Base-by-base conservation (phyloP, 768 basidiomycete species). In the Kwoniella newhampshirensis region DNA sequence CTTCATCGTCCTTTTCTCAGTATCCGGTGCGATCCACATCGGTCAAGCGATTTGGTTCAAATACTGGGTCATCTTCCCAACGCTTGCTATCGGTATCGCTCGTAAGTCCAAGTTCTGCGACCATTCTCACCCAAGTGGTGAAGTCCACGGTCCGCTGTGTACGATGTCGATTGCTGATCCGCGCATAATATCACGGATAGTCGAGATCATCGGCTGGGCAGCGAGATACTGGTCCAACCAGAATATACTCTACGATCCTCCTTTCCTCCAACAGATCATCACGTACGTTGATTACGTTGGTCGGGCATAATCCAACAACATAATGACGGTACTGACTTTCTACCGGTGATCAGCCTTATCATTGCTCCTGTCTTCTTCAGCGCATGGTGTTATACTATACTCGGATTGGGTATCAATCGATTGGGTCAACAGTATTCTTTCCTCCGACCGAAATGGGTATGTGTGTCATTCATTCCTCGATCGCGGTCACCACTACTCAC, bases 21-120 rank as follows among this genome's bases (percentile, higher is more conserved):
- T 68, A 12, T 54, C 60, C 25, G 64, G 62, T 1, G 4, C 59
- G 12, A 32, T 43, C 0, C 66, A 67, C 32, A 20, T 46, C 20
- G 36, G 44, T 20, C 59, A 60, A 51, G 63, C 65, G 1, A 41
- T 32, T 20, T 49, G 68, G 25, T 59, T 57, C 15, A 61, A 63
- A 26, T 67, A 67, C 51, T 76, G 73, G 73, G 66, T 71, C 63
- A 50, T 74, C 26, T 60, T 45, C 53, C 71, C 70, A 2, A 74
- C 71, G 6, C 50, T 71, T 2, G 57, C 73, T 27, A 27, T 25
- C 4, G 44, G 44, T 21, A 23, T 21, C 26, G 9, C 26, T 17
- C 18, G 44, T 46, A 23, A 27, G 44, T 46, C 8, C 32, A 32
- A 6, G 32, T 13, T n/a, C 63, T 67, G n/a, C n/a, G n/a, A n/a